phyloP scores from a whole-genome alignment of 2,329 filamentous ascomycete genomes.

The Aphanocladium album region DNA sequence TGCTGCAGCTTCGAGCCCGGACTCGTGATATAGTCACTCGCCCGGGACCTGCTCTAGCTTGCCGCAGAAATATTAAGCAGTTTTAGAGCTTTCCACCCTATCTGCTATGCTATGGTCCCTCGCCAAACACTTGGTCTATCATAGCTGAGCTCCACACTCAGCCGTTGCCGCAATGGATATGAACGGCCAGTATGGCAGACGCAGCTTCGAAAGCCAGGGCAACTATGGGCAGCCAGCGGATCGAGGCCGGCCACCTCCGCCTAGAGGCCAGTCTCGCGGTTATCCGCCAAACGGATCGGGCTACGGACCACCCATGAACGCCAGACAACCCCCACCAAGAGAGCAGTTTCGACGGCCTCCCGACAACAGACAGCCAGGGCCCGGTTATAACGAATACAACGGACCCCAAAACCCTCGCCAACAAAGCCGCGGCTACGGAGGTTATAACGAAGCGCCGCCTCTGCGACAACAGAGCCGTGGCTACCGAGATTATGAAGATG shows the following conservation, averaged over 20 bases:
- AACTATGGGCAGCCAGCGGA: slow-evolving; percentile 24
- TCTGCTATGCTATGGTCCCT: slow-evolving; percentile 13
- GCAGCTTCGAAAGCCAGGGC: slow-evolving; percentile 24
- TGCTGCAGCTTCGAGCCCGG: not conserved
- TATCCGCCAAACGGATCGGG: slow-evolving; percentile 16
- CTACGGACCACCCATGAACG: slow-evolving; percentile 19
- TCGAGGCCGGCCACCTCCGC: slow-evolving; percentile 21
- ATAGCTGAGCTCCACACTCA: slow-evolving; percentile 25
- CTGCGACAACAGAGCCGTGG: slow-evolving; percentile 19
- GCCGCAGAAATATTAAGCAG: not conserved
- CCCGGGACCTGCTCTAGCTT: not conserved
- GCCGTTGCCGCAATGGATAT: slow-evolving; percentile 27
- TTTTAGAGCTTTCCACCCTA: slow-evolving; percentile 13
- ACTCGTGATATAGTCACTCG: not conserved
- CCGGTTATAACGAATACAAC: slow-evolving; percentile 17
- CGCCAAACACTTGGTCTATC: slow-evolving; percentile 26
- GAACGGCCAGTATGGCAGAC: slow-evolving; percentile 23
- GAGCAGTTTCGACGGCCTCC: slow-evolving; percentile 16
- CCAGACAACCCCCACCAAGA: slow-evolving; percentile 25
- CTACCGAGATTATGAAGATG: slow-evolving; percentile 21
- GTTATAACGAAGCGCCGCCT: not conserved
- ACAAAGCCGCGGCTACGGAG: not conserved
- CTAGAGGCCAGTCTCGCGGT: slow-evolving; percentile 22
- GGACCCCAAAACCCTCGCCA: not conserved
- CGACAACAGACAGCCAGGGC: slow-evolving; percentile 18